Conservation (phyloP, 345 rosid species). For the Linum usitatissimum region DNA sequence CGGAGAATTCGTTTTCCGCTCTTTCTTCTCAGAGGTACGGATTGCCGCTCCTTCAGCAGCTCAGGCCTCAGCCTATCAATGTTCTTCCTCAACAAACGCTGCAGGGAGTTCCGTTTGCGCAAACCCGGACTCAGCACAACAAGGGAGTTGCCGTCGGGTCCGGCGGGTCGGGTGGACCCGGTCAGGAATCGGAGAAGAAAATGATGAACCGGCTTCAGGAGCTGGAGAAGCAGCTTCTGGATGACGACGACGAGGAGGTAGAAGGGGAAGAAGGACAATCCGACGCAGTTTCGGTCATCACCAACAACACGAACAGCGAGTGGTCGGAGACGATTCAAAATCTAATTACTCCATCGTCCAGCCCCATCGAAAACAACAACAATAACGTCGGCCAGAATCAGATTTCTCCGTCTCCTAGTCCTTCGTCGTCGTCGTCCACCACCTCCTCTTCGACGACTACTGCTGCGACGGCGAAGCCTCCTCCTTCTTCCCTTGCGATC, state of each 20-base stretch:
- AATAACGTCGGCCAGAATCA: conserved; percentile 25
- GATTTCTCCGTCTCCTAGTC: conserved; percentile 36
- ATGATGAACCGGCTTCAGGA: conserved; percentile 70
- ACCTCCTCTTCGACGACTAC: conserved; percentile 56
- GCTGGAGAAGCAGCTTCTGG: conserved; percentile 68
- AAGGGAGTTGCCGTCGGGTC: conserved; percentile 5
- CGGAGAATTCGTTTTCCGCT: conserved; percentile 18
- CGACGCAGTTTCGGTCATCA: conserved; percentile 65
- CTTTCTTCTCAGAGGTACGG: conserved; percentile 37
- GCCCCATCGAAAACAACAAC: neutral
- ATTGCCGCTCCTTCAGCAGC: conserved; percentile 48
- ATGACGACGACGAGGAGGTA: conserved; percentile 41
- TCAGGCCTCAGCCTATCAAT: conserved; percentile 16
- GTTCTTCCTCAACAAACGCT: conserved; percentile 6
- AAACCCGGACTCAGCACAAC: conserved; percentile 22
- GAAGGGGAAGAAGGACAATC: conserved; percentile 19
- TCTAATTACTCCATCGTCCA: conserved; percentile 30
- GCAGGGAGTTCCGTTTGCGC: conserved; percentile 22
- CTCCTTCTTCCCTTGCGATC: conserved; percentile 39
- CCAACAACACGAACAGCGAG: conserved; percentile 54
- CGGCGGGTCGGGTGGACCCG: neutral
- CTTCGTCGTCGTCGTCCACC: conserved; percentile 67
- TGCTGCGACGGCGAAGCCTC: conserved; percentile 47
- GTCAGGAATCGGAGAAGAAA: conserved; percentile 46
- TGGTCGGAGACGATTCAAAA: conserved; percentile 67